These are phyloP conservation scores for Azolla pinnata DNA, from an alignment of 75 land plant genomes.

Conservation along the genomic window DNA sequence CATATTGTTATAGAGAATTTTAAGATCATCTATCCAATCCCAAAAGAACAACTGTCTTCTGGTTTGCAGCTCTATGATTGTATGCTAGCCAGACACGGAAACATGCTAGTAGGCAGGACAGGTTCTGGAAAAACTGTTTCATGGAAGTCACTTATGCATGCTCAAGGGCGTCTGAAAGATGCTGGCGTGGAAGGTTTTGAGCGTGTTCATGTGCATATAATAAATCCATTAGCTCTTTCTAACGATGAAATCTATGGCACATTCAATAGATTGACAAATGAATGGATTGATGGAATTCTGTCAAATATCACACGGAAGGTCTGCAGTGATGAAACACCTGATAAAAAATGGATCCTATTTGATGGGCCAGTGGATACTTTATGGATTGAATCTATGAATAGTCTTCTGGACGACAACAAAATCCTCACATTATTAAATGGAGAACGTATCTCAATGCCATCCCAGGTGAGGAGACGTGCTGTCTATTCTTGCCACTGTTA, in stretches of 20 bases:
- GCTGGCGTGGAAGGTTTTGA: conserved; percentile 24
- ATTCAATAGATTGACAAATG: conserved; percentile 19
- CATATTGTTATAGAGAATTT: neutral
- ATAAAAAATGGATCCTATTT: conserved; percentile 25
- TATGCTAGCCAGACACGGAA: conserved; percentile 27
- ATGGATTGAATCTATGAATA: conserved; percentile 34
- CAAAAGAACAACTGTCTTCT: too few species aligned
- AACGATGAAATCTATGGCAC: conserved; percentile 28
- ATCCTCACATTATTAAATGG: conserved; percentile 28
- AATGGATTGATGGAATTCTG: conserved; percentile 27
- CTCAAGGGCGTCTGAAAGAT: conserved; percentile 19
- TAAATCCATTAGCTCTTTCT: conserved; percentile 25
- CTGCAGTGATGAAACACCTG: conserved; percentile 21
- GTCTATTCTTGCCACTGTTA: too few species aligned
- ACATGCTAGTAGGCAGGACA: conserved; percentile 27
- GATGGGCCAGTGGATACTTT: conserved; percentile 33
- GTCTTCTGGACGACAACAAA: conserved; percentile 25
- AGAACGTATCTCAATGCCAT: conserved; percentile 29
- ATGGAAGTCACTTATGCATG: conserved; percentile 21
- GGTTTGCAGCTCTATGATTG: conserved; percentile 21
- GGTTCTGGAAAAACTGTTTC: conserved; percentile 27
- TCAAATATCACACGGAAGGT: conserved; percentile 22
- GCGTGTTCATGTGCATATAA: conserved; percentile 17
- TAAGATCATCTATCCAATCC: too few species aligned
- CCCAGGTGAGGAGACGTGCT: conserved; percentile 7